Percentiles rank a stretch among this genome's conserved stretches.
phyloP scores from a whole-genome alignment of 345 rosid genomes.

The Lagerstroemia speciosa region DNA sequence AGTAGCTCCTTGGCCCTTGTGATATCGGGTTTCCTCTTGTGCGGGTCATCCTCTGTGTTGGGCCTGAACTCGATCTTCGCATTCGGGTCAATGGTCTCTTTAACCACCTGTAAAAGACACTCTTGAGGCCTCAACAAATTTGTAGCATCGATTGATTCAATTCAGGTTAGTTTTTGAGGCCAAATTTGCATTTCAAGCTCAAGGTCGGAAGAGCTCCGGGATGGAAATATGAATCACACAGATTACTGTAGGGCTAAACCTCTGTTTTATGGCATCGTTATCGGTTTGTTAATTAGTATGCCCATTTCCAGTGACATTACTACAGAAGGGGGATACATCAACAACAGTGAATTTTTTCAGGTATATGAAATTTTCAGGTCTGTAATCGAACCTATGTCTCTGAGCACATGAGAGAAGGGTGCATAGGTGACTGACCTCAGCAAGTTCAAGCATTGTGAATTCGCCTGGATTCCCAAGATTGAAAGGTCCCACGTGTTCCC shows the following conservation, averaged over 20 bases:
- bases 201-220: too few species aligned
- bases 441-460: constrained; percentile 99
- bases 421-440: constrained; percentile 40
- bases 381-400: background rate
- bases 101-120: constrained; percentile 59
- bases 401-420: background rate
- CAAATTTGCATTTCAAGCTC: too few species aligned
- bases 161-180: background rate
- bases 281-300: too few species aligned
- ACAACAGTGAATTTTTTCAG: background rate
- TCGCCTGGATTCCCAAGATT: constrained; percentile 98
- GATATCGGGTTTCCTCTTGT: constrained; percentile 99
- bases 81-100: constrained; percentile 88
- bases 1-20: constrained; percentile 78
- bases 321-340: too few species aligned
- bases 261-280: too few species aligned
- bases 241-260: too few species aligned
- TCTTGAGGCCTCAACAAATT: background rate
- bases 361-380: background rate
- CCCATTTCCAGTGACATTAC: too few species aligned
- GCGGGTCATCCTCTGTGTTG: constrained; percentile 97
- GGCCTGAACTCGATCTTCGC: constrained; percentile 90
- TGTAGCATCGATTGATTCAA: background rate
- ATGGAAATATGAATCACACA: too few species aligned
- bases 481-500: constrained; percentile 97